These are phyloP conservation scores for Pseudonectria foliicola DNA, from an alignment of 2,329 filamentous ascomycete genomes.

Conservation along the genomic window DNA sequence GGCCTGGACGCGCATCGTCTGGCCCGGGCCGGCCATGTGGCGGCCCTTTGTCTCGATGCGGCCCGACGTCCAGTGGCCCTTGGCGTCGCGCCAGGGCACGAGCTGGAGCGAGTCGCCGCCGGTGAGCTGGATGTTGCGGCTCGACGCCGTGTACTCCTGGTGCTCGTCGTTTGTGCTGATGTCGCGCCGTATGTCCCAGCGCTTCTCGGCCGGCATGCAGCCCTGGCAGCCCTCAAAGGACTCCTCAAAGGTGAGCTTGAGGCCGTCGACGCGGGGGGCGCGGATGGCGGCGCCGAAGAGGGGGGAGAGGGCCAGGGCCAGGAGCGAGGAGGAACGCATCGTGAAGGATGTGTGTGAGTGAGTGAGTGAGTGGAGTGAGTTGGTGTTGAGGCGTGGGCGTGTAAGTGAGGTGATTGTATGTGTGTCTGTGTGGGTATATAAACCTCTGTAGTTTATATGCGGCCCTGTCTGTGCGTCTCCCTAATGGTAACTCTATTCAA, in stretches of 20 bases:
- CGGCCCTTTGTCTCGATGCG: slow-evolving; percentile 41
- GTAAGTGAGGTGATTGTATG: slow-evolving; percentile 3
- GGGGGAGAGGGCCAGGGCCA: slow-evolving; percentile 13
- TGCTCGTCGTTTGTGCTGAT: slow-evolving; percentile 43
- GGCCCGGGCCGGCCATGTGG: slow-evolving; percentile 36
- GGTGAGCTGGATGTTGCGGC: slow-evolving; percentile 41
- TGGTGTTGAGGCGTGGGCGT: slow-evolving; percentile 1
- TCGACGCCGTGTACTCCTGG: slow-evolving; percentile 38
- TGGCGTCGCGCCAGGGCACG: slow-evolving; percentile 34
- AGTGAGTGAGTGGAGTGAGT: too few species aligned
- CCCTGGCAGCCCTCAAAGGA: slow-evolving; percentile 36
- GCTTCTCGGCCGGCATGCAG: slow-evolving; percentile 26
- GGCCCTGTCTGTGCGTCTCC: too few species aligned
- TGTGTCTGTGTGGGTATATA: slow-evolving; percentile 1
- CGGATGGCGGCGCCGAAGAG: slow-evolving; percentile 27
- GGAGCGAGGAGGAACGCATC: slow-evolving; percentile 20
- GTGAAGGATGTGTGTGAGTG: slow-evolving; percentile 1
- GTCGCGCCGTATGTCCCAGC: slow-evolving; percentile 40
- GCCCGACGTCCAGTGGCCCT: slow-evolving; percentile 41
- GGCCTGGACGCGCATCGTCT: slow-evolving; percentile 36
- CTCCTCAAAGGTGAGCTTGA: slow-evolving; percentile 38
- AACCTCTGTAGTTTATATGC: too few species aligned
- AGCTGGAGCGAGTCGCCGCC: slow-evolving; percentile 46
- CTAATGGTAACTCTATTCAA: background rate
- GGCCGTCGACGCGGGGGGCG: slow-evolving; percentile 33